Percentiles rank a stretch among this genome's conserved stretches.
phyloP scores from a whole-genome alignment of 2,329 filamentous ascomycete genomes.

The Lomentospora prolificans region DNA sequence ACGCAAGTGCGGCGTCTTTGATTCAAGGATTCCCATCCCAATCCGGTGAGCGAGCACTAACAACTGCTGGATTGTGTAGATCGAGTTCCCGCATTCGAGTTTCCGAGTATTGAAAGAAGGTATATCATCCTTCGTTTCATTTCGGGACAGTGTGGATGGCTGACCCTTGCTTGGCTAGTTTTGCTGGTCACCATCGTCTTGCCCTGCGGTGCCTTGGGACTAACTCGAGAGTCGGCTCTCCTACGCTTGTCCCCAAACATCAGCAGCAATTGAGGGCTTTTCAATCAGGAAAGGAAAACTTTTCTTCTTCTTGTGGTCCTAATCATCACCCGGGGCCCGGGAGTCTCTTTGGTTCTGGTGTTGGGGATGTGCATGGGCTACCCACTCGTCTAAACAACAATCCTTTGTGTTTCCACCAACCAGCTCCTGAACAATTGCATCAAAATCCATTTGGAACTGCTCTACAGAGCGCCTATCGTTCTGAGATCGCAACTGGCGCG shows the following conservation, averaged over 20 bases:
- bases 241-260: conserved; percentile 18
- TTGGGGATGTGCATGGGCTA: neutral
- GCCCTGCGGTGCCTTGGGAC: conserved; percentile 4
- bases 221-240: conserved; percentile 13
- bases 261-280: conserved; percentile 12
- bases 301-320: conserved; percentile 7
- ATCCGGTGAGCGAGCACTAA: neutral
- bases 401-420: conserved; percentile 23
- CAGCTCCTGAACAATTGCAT: conserved; percentile 14
- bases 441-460: conserved; percentile 16
- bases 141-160: neutral
- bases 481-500: conserved; percentile 10
- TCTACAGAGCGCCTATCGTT: conserved; percentile 8
- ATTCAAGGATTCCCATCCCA: neutral
- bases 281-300: conserved; percentile 21
- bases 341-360: conserved; percentile 13
- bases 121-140: neutral
- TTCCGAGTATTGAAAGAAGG: neutral
- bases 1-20: neutral
- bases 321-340: conserved; percentile 14
- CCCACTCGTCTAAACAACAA: conserved; percentile 17
- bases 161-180: neutral
- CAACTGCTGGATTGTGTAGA: neutral
- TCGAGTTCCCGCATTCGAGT: neutral
- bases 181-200: neutral